Evolutionary conservation across 257 asterid species (phyloP).

Genomic region (Nemophila menziesii): DNA sequence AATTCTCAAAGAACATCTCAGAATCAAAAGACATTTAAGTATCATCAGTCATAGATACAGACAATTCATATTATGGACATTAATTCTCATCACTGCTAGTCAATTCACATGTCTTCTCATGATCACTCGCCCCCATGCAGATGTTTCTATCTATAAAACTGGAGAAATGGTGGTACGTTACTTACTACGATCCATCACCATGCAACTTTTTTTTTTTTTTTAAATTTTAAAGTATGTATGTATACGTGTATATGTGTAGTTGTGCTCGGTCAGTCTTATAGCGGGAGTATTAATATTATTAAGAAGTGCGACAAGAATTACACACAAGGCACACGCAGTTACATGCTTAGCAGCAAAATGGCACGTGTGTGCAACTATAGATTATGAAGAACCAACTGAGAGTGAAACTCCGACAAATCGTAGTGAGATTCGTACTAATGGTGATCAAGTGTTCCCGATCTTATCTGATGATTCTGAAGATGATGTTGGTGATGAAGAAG

Average conservation of each 20-base stretch:
- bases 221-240: no score
- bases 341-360: constrained; percentile 95
- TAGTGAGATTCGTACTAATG: constrained; percentile 1
- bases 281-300: constrained; percentile 65
- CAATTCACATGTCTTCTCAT: constrained; percentile 79
- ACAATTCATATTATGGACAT: constrained; percentile 49
- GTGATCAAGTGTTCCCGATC: constrained; percentile 17
- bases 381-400: constrained; percentile 49
- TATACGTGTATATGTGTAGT: constrained; percentile 38
- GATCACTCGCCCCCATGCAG: constrained; percentile 55
- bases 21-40: constrained; percentile 75
- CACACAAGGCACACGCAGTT: constrained; percentile 87
- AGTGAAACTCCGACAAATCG: constrained; percentile 40
- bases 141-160: constrained; percentile 38
- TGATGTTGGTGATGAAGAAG: constrained; percentile 96
- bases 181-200: no score
- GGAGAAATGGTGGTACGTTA: constrained; percentile 95
- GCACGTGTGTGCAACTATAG: constrained; percentile 84
- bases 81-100: constrained; percentile 66
- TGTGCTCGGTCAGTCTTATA: constrained; percentile 73
- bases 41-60: constrained; percentile 86
- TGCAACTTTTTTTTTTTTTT: background rate
- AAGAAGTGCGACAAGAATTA: constrained; percentile 76
- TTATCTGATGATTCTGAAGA: constrained; percentile 40
- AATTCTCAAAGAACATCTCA: constrained; percentile 64